These are phyloP conservation scores for Didymellaceae sp. DNA, from an alignment of 2,329 filamentous ascomycete species.

Conservation along the genomic window DNA sequence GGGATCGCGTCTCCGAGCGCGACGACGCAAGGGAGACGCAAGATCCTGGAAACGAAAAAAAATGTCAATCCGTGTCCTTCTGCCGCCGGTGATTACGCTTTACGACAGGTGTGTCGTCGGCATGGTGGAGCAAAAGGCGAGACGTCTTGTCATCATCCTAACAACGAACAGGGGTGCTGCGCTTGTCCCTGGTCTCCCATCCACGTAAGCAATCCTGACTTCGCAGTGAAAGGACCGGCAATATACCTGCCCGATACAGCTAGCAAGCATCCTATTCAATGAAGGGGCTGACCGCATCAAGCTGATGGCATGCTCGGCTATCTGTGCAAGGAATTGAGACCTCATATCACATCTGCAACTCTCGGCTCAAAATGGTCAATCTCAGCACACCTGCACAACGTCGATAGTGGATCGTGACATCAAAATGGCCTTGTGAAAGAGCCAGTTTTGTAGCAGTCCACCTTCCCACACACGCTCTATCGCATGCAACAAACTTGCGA, in stretches of 20 bases:
- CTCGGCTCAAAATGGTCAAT: slow-evolving; percentile 10
- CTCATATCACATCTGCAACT: slow-evolving; percentile 13
- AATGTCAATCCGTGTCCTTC: slow-evolving; percentile 27
- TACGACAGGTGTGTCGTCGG: slow-evolving; percentile 18
- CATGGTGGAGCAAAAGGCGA: slow-evolving; percentile 21
- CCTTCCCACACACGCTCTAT: slow-evolving; percentile 13
- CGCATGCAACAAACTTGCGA: slow-evolving; percentile 25
- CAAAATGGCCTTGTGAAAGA: slow-evolving; percentile 20
- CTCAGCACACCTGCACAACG: slow-evolving; percentile 16
- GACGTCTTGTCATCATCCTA: slow-evolving; percentile 19
- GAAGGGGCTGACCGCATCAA: slow-evolving; percentile 19
- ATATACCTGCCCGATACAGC: slow-evolving; percentile 9
- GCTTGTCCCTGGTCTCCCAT: slow-evolving; percentile 4
- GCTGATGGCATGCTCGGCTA: slow-evolving; percentile 19
- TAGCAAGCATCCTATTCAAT: slow-evolving; percentile 4
- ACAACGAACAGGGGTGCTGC: slow-evolving; percentile 13
- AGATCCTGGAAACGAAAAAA: slow-evolving; percentile 29
- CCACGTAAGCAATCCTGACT: slow-evolving; percentile 17
- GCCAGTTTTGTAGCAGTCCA: slow-evolving; percentile 16
- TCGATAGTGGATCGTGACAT: slow-evolving; percentile 14
- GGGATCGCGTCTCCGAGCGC: slow-evolving; percentile 28
- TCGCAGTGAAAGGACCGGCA: slow-evolving; percentile 10
- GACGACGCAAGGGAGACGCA: slow-evolving; percentile 39
- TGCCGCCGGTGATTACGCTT: slow-evolving; percentile 35
- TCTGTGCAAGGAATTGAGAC: slow-evolving; percentile 15